Evolutionary conservation across 495 filamentous ascomycete genomes (phyloP), one percentile per base, ranked within the genome.

Genomic region (Aspergillus mulundensis): DNA sequence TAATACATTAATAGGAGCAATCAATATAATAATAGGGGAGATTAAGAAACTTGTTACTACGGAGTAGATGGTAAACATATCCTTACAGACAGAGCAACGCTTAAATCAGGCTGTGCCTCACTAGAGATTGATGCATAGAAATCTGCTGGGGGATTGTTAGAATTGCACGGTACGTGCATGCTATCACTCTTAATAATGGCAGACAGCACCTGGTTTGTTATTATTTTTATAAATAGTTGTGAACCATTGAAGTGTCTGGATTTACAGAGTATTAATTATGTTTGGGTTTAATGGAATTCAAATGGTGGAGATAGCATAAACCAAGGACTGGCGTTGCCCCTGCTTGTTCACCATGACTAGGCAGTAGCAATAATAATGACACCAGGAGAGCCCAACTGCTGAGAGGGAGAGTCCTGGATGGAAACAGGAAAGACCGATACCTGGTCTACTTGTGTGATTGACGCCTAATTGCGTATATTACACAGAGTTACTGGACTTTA

Each of bases 291-390:
- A 7, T 34, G 41, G 49, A 38, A 43, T 40, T 8, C 3, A 40
- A 15, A 28, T 18, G 25, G 50, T 53, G 50, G 50, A 53, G 38
- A 24, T 43, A 3, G 25, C 16, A 32, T 53, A 24, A 43, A 43
- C 50, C 50, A 53, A 15, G 50, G 50, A 53, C 36, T 42, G 49
- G 21, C 38, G 32, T 39, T 53, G 32, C 50, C 47, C 50, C 50
- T 53, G 23, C 50, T 41, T 53, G 18, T 12, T 8, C 2, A 43
- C 14, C 7, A 53, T 24, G 14, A 34, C 10, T 53, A 53, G 50
- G 50, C 50, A 53, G 50, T 43, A 53, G 25, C 38, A 42, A 42
- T 50, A 57, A 50, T 25, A 32, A 42, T 50, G 50, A 38, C 19
- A 36, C 25, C 43, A 40, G 38, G 38, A 40, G 38, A n/a, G 38